Base-by-base conservation (phyloP, 192 early-diverging fungal species). In the Umbelopsis sp. region DNA sequence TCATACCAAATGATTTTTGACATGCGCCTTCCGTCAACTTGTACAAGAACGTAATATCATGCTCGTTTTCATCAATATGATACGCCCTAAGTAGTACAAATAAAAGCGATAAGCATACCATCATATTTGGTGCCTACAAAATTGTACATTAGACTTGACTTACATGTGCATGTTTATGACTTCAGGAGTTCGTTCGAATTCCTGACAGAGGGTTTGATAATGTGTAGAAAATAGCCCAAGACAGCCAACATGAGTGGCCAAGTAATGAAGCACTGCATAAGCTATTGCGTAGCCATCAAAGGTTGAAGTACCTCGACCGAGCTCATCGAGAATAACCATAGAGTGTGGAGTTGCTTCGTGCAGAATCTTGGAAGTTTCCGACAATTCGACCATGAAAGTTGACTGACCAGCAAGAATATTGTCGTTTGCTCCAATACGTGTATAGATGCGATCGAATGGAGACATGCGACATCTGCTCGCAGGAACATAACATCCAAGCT, bases 281-380 rank as follows among this genome's bases (percentile, higher is more conserved):
- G 98, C 98, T 70, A 99, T 96, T 4, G 98, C 94, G 77, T 95
- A 92, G 36, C 98, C 98, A 80, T 99, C 97, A 83, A 93, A 94
- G 0, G 98, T 99, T 72, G 89, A 92, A 4, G 98, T 99, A 6
- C 97, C 98, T 38, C 98, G 88, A 68, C 98, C 98, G 29, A 99
- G 87, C 84, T 99, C 97, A 80, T 99, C 98, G 50, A 99, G 78
- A 70, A 98, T 96, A 4, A 98, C 97, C 70, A 98, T 87, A 9
- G 94, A 97, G 0, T 86, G 83, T 2, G 90, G 91, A 6, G 96
- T 96, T 0, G 98, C 97, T 73, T 98, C 92, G 36, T 89, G 84
- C 59, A 99, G 74, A 70, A 99, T 98, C 53, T 89, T 93, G 34
- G 92, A 90, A 0, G 98, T 98, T 81, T 99, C 98, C 20, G 88